A percentile compares a stretch with the other conserved stretches of the same genome.
Evolutionary conservation across 352 stramenopile species (phyloP).

Genomic region (Globisporangium polare): DNA sequence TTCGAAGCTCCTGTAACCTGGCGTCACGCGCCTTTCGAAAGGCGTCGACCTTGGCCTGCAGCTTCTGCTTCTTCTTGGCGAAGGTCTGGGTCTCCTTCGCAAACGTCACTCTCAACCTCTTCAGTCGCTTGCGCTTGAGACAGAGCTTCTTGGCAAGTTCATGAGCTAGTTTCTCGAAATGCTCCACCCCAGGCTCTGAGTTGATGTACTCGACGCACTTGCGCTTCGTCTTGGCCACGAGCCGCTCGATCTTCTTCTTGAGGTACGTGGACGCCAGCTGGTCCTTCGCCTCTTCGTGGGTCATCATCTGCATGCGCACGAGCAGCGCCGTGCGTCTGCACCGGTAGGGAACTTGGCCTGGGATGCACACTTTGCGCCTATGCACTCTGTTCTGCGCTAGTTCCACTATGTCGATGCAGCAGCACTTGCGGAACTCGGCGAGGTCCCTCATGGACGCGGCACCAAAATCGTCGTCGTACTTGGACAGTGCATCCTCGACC

Average conservation of each 20-base stretch:
- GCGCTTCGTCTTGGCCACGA: constrained; percentile 45
- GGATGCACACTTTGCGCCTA: constrained; percentile 45
- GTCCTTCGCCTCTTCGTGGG: constrained; percentile 56
- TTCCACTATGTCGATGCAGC: constrained; percentile 42
- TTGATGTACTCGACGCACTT: constrained; percentile 66
- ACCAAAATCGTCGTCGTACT: constrained; percentile 61
- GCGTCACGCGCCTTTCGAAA: constrained; percentile 33
- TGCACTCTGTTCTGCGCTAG: constrained; percentile 15
- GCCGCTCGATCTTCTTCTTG: constrained; percentile 39
- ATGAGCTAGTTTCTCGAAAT: constrained; percentile 45
- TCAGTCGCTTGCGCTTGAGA: constrained; percentile 31
- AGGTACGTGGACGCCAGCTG: constrained; percentile 59
- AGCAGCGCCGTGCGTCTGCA: constrained; percentile 47
- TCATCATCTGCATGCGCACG: constrained; percentile 60
- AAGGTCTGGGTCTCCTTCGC: constrained; percentile 24
- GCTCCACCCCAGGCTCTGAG: constrained; percentile 34
- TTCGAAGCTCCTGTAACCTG: constrained; percentile 24
- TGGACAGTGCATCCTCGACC: constrained; percentile 46
- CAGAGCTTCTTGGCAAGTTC: constrained; percentile 25
- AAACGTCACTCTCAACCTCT: constrained; percentile 33
- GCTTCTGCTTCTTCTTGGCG: constrained; percentile 25
- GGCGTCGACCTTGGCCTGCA: constrained; percentile 33
- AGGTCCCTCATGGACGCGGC: constrained; percentile 23
- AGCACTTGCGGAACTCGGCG: constrained; percentile 36
- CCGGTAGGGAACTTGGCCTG: constrained; percentile 29